Conservation (phyloP, 2,329 filamentous ascomycete genomes). For the Cadophora malorum region DNA sequence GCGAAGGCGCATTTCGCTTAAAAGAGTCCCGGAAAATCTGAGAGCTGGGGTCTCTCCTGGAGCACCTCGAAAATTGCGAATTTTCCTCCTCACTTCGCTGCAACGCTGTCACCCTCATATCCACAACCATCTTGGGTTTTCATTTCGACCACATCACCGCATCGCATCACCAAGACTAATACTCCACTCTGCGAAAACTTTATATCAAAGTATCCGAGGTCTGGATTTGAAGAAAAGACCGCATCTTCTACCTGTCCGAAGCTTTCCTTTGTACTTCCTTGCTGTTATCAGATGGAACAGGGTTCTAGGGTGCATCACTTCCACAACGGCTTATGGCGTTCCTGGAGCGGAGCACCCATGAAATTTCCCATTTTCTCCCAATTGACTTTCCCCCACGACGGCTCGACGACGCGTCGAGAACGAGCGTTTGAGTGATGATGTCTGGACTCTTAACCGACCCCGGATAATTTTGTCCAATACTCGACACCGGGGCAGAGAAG, state of each 20-base stretch:
- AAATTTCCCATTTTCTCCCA: neutral
- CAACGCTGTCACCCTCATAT: neutral
- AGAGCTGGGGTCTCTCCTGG: conserved; percentile 9
- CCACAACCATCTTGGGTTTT: neutral
- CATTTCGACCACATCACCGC: neutral
- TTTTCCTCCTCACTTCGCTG: conserved; percentile 14
- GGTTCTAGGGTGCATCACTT: conserved; percentile 14
- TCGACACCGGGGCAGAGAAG: conserved; percentile 4
- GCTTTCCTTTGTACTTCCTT: neutral
- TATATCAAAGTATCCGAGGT: neutral
- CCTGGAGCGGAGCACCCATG: conserved; percentile 10
- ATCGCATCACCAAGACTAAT: neutral
- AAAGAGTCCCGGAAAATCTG: conserved; percentile 13
- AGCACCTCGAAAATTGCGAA: conserved; percentile 10
- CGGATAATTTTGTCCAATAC: neutral
- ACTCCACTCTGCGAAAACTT: conserved; percentile 2
- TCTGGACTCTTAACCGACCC: neutral
- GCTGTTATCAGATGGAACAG: conserved; percentile 17
- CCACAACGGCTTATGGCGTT: conserved; percentile 16
- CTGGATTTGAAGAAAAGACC: neutral
- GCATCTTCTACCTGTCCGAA: neutral
- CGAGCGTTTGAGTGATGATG: neutral
- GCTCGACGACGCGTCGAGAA: neutral
- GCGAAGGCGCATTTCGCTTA: conserved; percentile 25
- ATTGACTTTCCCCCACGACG: conserved; percentile 8